Conservation (phyloP, 176 grass and related monocot species). For the Carex littledalei region DNA sequence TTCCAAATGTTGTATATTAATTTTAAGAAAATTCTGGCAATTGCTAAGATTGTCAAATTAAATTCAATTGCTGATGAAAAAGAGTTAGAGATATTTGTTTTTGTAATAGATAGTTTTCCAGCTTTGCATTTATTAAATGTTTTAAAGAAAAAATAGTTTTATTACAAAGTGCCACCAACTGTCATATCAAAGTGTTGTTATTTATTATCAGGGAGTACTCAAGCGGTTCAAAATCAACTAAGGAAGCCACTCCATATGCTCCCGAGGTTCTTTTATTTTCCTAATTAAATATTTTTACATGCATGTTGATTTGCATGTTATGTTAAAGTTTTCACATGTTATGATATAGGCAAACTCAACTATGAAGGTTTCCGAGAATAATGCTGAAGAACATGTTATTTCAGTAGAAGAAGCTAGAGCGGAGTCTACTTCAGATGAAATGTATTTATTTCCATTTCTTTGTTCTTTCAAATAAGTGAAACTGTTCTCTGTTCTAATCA, state of each 20-base stretch:
- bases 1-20: not conserved
- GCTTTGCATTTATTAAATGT: not conserved
- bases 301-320: not conserved
- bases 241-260: not conserved
- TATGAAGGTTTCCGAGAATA: not conserved
- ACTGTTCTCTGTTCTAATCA: not conserved
- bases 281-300: not conserved
- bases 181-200: not conserved
- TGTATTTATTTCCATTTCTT: conserved; percentile 1
- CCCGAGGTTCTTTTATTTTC: conserved; percentile 4
- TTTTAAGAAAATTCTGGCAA: not conserved
- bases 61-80: not conserved
- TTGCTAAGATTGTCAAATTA: not conserved
- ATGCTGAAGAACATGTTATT: not conserved
- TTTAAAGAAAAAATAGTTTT: not conserved
- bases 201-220: conserved; percentile 11
- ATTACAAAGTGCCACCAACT: not conserved
- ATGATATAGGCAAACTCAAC: not conserved
- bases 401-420: not conserved
- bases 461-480: not conserved
- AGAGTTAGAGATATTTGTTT: not conserved
- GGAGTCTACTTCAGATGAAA: not conserved
- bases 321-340: not conserved
- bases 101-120: not conserved
- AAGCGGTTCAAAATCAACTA: conserved; percentile 5